These are phyloP conservation scores for Hylodesmum podocarpum DNA, from an alignment of 306 rosid species.

Conservation along the genomic window DNA sequence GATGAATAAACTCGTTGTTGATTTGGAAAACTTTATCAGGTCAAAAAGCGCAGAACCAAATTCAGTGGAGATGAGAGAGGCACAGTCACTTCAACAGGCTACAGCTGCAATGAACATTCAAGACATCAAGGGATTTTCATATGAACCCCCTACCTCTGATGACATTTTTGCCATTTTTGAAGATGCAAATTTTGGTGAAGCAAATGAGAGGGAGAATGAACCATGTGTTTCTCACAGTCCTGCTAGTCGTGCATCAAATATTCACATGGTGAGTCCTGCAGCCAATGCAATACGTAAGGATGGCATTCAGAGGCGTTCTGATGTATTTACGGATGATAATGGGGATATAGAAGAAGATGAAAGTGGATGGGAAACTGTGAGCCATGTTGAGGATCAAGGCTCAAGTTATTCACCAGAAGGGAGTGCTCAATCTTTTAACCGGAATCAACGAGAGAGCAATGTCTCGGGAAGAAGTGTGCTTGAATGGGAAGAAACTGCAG, in stretches of 20 bases:
- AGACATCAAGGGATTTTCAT: slow-evolving; percentile 71
- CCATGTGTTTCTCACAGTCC: slow-evolving; percentile 70
- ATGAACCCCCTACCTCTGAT: slow-evolving; percentile 70
- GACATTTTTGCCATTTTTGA: slow-evolving; percentile 80
- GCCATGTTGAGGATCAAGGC: slow-evolving; percentile 88
- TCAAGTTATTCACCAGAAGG: slow-evolving; percentile 83
- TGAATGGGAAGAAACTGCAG: slow-evolving; percentile 77
- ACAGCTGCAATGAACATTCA: slow-evolving; percentile 78
- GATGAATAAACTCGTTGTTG: slow-evolving; percentile 86
- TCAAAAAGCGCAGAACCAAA: slow-evolving; percentile 44
- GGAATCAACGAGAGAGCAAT: slow-evolving; percentile 54
- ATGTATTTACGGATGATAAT: slow-evolving; percentile 53
- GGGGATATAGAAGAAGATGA: slow-evolving; percentile 88
- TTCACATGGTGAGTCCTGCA: slow-evolving; percentile 76
- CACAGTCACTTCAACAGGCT: slow-evolving; percentile 57
- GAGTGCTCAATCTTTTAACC: slow-evolving; percentile 60
- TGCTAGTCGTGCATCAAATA: slow-evolving; percentile 64
- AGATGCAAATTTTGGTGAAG: slow-evolving; percentile 64
- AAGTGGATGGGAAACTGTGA: slow-evolving; percentile 99
- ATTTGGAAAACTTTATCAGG: slow-evolving; percentile 57
- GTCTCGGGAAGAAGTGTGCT: slow-evolving; percentile 57
- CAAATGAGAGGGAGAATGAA: slow-evolving; percentile 75
- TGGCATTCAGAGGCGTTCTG: slow-evolving; percentile 44
- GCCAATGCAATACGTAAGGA: slow-evolving; percentile 40
- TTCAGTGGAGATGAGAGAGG: slow-evolving; percentile 68